A percentile compares a stretch with the other conserved stretches of the same genome.
Conservation (phyloP, 768 basidiomycete species). For the Tremella fuciformis region DNA sequence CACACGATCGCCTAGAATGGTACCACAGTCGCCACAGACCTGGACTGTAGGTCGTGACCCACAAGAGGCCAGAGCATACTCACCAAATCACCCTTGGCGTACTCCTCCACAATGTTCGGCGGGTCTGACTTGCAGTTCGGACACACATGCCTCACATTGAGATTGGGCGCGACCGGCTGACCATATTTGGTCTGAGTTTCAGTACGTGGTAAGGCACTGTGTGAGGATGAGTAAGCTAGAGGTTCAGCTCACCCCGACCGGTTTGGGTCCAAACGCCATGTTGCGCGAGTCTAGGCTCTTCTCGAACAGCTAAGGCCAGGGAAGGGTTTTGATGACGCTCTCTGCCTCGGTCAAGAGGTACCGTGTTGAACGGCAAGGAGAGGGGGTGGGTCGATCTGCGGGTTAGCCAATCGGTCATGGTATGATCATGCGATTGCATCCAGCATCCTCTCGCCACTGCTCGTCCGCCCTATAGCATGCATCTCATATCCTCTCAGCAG, state of each 20-base stretch:
- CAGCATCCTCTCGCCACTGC: no score
- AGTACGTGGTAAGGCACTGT: neutral
- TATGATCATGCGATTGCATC: no score
- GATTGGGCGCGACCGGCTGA: slow-evolving; percentile 44
- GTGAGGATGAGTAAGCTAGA: slow-evolving; percentile 10
- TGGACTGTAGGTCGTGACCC: slow-evolving; percentile 12
- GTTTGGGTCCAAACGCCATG: neutral
- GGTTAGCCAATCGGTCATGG: no score
- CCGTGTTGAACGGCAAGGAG: slow-evolving; percentile 6
- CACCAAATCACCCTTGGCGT: slow-evolving; percentile 94
- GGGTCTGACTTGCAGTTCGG: slow-evolving; percentile 92
- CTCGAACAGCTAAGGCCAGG: no score
- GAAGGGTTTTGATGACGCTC: no score
- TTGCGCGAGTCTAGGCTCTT: no score
- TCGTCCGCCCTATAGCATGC: no score
- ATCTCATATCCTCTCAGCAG: no score
- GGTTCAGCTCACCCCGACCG: slow-evolving; percentile 3
- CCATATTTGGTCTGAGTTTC: slow-evolving; percentile 40
- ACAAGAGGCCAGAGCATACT: slow-evolving; percentile 59
- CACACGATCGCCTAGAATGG: slow-evolving; percentile 91
- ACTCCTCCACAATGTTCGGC: slow-evolving; percentile 94
- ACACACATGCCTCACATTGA: slow-evolving; percentile 62
- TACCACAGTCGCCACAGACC: slow-evolving; percentile 56
- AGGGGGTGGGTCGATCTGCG: neutral
- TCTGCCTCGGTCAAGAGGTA: neutral